Percentiles rank a stretch among this genome's conserved stretches.
These are phyloP conservation scores for Yamadazyma kanchanaburiensis DNA, from an alignment of 1,139 yeast genomes.

Conservation along the genomic window DNA sequence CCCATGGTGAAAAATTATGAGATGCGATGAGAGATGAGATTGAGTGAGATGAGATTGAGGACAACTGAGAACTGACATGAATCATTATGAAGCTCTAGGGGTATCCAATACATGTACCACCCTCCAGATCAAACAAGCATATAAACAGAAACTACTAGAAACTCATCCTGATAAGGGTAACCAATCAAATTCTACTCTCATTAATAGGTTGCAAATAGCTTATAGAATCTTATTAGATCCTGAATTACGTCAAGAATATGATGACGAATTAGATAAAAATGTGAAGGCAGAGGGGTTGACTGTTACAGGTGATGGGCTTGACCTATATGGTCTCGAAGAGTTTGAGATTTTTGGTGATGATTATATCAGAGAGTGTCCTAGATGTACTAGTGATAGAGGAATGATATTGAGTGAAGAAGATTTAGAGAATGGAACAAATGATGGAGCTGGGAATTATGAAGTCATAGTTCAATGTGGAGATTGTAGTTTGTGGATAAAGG, in stretches of 20 bases:
- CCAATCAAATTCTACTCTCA: conserved; percentile 18
- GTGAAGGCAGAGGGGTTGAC: conserved; percentile 48
- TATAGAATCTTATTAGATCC: conserved; percentile 49
- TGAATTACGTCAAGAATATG: conserved; percentile 42
- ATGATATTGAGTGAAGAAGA: conserved; percentile 60
- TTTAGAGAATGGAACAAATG: conserved; percentile 48
- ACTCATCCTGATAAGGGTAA: conserved; percentile 72
- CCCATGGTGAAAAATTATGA: too few relatives aligned
- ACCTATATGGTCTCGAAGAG: conserved; percentile 60
- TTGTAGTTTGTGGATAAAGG: conserved; percentile 83
- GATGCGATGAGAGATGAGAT: too few relatives aligned
- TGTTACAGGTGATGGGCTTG: conserved; percentile 63
- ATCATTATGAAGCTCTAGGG: conserved; percentile 56
- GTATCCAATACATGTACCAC: conserved; percentile 40
- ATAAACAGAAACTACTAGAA: conserved; percentile 52
- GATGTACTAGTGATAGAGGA: conserved; percentile 60
- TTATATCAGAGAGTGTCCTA: conserved; percentile 59
- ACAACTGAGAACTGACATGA: too few relatives aligned
- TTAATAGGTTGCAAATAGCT: conserved; percentile 67
- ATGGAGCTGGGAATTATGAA: conserved; percentile 58
- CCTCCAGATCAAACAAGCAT: conserved; percentile 66
- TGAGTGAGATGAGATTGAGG: too few relatives aligned
- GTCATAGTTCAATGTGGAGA: conserved; percentile 74
- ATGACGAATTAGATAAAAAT: conserved; percentile 34
- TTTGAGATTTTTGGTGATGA: conserved; percentile 36